Base-by-base conservation (phyloP, 768 basidiomycete genomes). In the Pisolithus albus region DNA sequence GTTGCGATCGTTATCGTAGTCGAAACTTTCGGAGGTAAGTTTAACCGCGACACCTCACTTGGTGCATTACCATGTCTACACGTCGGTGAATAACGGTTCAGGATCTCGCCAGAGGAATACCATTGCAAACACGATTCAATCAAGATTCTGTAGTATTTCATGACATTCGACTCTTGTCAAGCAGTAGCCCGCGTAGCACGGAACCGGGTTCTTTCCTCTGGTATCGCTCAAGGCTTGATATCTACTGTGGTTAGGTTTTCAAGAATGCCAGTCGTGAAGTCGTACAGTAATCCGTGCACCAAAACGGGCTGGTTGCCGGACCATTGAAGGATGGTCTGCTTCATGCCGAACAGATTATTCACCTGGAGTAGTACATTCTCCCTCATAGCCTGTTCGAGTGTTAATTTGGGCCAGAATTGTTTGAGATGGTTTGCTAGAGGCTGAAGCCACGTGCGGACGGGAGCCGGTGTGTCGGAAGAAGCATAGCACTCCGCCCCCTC, bases 1-100 rank as follows among this genome's bases (percentile, higher is more conserved):
- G 96, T 98, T 53, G 96, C 96, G 18, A 98, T 99, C 63, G 94
- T 89, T 44, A 92, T 93, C 58, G 91, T 92, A n/a, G 91, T 92
- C 0, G 92, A 93, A 70, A 94, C 92, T 59, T 94, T 91, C 59
- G 92, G 92, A 65, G 81, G 73, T 75, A 52, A 67, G 74, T 70
- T 15, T 26, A 2, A 5, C 26, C 26, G 26, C 2, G 26, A 26
- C 26, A 26, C 7, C 26, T 26, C 6, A 26, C 26, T 26, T 26
- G 26, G 26, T 26, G 26, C 26, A 26, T 26, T 26, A 26, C 6
- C 26, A 26, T 5, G 26, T 26, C 26, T 7, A 26, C 21, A 23
- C 21, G 21, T 23, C 21, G 1, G 21, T 23, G 21, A 23, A 4
- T 23, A 23, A 23, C 21, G 21, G 21, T 23, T 23, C 21, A 4